Evolutionary conservation across 164 flowering plant species (phyloP).

Genomic region (Paratinospora sagittata): DNA sequence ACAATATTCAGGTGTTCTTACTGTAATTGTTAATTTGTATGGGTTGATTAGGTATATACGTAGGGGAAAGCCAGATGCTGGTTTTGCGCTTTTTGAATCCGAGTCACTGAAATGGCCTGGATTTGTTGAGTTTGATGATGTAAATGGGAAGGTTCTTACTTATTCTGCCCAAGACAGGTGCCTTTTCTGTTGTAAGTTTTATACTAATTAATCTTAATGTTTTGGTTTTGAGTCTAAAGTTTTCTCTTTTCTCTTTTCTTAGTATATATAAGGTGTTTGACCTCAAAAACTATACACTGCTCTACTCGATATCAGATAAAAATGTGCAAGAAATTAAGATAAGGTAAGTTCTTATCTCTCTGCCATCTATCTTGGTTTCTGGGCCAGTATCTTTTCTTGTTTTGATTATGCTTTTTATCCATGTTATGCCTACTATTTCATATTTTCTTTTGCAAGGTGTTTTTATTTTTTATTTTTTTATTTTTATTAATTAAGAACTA

Average conservation of each 20-base stretch:
- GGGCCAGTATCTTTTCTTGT: neutral
- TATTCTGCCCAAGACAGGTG: slow-evolving; percentile 34
- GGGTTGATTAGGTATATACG: slow-evolving; percentile 53
- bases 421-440: neutral
- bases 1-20: neutral
- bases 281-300: slow-evolving; percentile 67
- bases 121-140: slow-evolving; percentile 33
- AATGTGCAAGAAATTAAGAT: slow-evolving; percentile 94
- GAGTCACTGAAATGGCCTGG: slow-evolving; percentile 35
- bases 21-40: neutral
- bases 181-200: neutral
- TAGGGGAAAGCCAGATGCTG: slow-evolving; percentile 62
- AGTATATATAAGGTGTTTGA: slow-evolving; percentile 34
- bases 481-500: too few relatives aligned
- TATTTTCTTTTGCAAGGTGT: neutral
- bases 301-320: slow-evolving; percentile 89
- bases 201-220: neutral
- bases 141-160: slow-evolving; percentile 29
- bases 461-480: neutral
- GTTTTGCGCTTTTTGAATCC: slow-evolving; percentile 26
- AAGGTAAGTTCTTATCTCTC: slow-evolving; percentile 43
- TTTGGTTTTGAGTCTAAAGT: neutral
- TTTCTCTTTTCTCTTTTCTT: neutral
- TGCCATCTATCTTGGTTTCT: neutral
- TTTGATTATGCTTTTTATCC: neutral